Base-by-base conservation (phyloP, 2,329 filamentous ascomycete species). In the Aspergillus sp. region DNA sequence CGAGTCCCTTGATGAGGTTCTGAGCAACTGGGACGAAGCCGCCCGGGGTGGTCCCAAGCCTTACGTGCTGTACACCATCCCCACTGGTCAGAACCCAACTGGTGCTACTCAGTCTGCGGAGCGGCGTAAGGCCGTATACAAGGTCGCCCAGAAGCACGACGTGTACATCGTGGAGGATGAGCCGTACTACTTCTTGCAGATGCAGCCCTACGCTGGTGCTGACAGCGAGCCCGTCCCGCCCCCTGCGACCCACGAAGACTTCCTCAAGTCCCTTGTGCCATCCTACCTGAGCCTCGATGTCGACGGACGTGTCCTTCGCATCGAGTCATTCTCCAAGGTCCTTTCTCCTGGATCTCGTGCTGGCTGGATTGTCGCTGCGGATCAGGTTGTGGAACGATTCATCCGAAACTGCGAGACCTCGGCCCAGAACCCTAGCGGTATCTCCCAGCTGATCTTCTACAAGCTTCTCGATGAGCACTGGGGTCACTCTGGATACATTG, bases 321-420 rank as follows among this genome's bases (percentile, higher is more conserved):
- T 97, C 77, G 93, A 97, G 74, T 96, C 92, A 0, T 96, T 97
- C 78, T 96, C 91, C 70, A 97, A 97, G 79, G 91, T 96, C 1
- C 83, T 96, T 32, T 84, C 92, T 0, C 93, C 94, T 0, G 93
- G 93, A 8, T 88, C 89, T 13, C 86, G 93, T 48, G 78, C 90
- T 42, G 93, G 93, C 44, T 99, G 95, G 94, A 84, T 97, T 60
- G 96, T 94, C 0, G 94, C 88, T 0, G 90, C 90, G 2, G 89
- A 89, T 70, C 90, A 97, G 78, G 83, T 99, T 60, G 80, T 96
- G 60, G 90, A 96, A 75, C 85, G 90, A 41, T 96, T 91, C 77
- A 82, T 88, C 63, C 88, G 90, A 48, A 91, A 96, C 76, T 88
- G 88, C 65, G 95, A 99, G 77, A 86, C 89, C 21, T 89, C 88